Conservation (phyloP, 2,329 filamentous ascomycete genomes). For the Apiospora marii region DNA sequence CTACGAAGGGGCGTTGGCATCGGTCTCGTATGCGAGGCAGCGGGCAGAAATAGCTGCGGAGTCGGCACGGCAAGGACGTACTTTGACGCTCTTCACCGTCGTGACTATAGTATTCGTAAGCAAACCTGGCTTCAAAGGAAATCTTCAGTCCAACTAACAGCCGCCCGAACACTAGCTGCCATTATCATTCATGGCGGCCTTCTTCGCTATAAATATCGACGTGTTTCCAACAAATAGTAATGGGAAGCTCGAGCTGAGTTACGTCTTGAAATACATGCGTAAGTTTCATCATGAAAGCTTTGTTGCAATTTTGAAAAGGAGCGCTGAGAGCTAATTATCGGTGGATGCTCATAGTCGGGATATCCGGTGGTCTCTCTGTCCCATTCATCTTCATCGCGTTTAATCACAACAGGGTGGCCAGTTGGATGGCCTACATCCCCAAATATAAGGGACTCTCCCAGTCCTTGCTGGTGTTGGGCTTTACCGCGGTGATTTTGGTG, state of each 20-base stretch:
- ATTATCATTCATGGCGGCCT: not conserved
- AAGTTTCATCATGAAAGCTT: not conserved
- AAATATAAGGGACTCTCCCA: not conserved
- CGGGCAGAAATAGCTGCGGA: not conserved
- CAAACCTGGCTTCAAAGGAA: not conserved
- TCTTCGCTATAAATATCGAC: not conserved
- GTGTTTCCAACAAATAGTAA: not conserved
- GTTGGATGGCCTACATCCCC: not conserved
- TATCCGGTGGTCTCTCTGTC: conserved; percentile 35
- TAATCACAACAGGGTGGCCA: not conserved
- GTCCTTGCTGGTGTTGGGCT: not conserved
- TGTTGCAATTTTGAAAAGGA: not conserved
- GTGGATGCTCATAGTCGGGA: not conserved
- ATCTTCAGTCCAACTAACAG: too few relatives aligned
- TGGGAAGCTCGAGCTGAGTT: not conserved
- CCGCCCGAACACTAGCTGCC: not conserved
- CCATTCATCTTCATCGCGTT: conserved; percentile 37
- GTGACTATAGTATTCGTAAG: conserved; percentile 23
- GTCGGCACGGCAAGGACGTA: conserved; percentile 9
- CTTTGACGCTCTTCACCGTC: conserved; percentile 21
- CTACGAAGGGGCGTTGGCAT: not conserved
- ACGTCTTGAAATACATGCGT: conserved; percentile 1
- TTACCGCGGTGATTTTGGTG: not conserved
- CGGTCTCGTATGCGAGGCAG: not conserved
- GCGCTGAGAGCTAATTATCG: too few relatives aligned